Conservation (phyloP, 768 basidiomycete species). For the Ephemerocybe angulata region DNA sequence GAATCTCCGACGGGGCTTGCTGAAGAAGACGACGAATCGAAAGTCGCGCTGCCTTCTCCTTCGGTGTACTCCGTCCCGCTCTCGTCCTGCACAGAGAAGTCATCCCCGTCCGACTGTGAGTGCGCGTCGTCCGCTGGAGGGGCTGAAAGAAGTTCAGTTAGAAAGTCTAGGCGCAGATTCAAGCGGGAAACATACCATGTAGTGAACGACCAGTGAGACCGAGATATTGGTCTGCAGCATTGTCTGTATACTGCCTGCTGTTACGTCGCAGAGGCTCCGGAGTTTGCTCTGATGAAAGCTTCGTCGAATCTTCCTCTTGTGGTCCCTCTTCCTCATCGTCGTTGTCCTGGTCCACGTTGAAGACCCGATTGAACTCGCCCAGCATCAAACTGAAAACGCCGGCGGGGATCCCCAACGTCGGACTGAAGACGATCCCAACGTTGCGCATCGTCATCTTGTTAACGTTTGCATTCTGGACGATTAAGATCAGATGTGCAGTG, state of each 20-base stretch:
- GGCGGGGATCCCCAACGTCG: constrained; percentile 96
- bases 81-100: constrained; percentile 63
- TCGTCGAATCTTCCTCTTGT: not conserved
- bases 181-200: constrained; percentile 41
- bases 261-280: constrained; percentile 61
- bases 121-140: constrained; percentile 55
- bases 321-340: not conserved
- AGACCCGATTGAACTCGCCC: constrained; percentile 88
- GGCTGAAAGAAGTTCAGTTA: constrained; percentile 20
- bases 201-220: constrained; percentile 71
- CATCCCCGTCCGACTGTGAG: constrained; percentile 71
- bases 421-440: constrained; percentile 97
- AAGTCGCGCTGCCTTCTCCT: constrained; percentile 46
- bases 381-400: constrained; percentile 95
- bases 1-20: constrained; percentile 32
- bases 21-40: constrained; percentile 47
- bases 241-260: constrained; percentile 78
- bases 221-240: constrained; percentile 78
- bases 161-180: constrained; percentile 11
- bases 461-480: constrained; percentile 82
- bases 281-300: constrained; percentile 26
- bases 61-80: constrained; percentile 74
- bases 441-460: constrained; percentile 99
- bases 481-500: constrained; percentile 90
- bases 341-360: constrained; percentile 65